A percentile compares a stretch with the other conserved stretches of the same genome.
These are phyloP conservation scores for Xylaria cubensis DNA, from an alignment of 495 filamentous ascomycete species.

Conservation along the genomic window DNA sequence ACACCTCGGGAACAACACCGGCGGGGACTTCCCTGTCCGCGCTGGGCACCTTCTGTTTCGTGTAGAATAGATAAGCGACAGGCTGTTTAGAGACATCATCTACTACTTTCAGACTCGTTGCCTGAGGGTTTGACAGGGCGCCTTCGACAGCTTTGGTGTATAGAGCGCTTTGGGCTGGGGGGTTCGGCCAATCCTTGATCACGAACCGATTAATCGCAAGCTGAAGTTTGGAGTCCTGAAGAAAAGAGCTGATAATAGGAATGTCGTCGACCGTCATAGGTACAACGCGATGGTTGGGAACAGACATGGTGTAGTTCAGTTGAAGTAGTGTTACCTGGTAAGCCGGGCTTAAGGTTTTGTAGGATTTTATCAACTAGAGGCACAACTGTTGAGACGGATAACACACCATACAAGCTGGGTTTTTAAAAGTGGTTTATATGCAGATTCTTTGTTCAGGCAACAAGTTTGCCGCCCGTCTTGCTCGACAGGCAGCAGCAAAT, in stretches of 20 bases:
- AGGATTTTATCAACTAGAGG: neutral
- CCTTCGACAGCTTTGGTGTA: slow-evolving; percentile 31
- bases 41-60: neutral
- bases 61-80: slow-evolving; percentile 26
- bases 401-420: neutral
- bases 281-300: slow-evolving; percentile 29
- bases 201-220: slow-evolving; percentile 45
- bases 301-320: slow-evolving; percentile 4
- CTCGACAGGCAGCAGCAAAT: neutral
- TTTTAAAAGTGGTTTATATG: neutral
- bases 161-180: slow-evolving; percentile 27
- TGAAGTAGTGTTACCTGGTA: neutral
- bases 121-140: slow-evolving; percentile 15
- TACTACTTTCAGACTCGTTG: slow-evolving; percentile 22
- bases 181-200: slow-evolving; percentile 42
- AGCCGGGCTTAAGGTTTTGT: too few relatives aligned
- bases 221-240: slow-evolving; percentile 39
- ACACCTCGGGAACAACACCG: slow-evolving; percentile 18
- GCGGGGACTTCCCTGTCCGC: slow-evolving; percentile 1
- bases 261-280: slow-evolving; percentile 32
- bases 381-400: neutral
- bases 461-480: neutral
- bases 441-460: neutral
- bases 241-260: slow-evolving; percentile 31
- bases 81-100: slow-evolving; percentile 9